A percentile compares a stretch with the other conserved stretches of the same genome.
These are phyloP conservation scores for Dipteronia sinensis DNA, from an alignment of 345 rosid species.

Conservation along the genomic window DNA sequence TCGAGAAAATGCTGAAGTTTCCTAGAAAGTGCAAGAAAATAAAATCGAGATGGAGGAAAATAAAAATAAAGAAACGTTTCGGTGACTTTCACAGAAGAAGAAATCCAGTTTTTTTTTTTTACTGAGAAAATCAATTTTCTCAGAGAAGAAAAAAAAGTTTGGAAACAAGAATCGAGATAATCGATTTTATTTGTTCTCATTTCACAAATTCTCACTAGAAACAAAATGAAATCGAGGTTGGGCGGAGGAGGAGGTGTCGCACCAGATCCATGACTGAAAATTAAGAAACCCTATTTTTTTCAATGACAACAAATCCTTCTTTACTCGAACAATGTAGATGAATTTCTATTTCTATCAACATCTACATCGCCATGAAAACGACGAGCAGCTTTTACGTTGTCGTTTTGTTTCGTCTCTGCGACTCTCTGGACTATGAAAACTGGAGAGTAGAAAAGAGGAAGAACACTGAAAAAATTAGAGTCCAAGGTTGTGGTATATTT, in stretches of 20 bases:
- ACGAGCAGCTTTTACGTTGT: not conserved
- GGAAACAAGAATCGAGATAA: not conserved
- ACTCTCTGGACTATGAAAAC: not conserved
- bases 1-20: too few species aligned
- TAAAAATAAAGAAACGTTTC: too few species aligned
- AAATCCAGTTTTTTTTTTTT: too few species aligned
- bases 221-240: not conserved
- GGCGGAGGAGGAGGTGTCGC: conserved; percentile 15
- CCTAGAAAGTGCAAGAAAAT: not conserved
- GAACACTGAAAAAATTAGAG: not conserved
- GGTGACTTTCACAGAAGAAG: too few species aligned
- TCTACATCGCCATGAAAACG: not conserved
- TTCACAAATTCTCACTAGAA: not conserved
- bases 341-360: not conserved
- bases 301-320: too few species aligned
- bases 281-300: not conserved
- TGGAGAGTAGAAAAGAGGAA: not conserved
- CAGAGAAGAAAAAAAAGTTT: not conserved
- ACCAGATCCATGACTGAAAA: conserved; percentile 44
- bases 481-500: not conserved
- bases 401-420: not conserved
- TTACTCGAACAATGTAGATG: too few species aligned
- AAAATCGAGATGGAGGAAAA: too few species aligned
- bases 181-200: too few species aligned
- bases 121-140: not conserved